Evolutionary conservation across 2,329 filamentous ascomycete species (phyloP), one percentile per base, ranked within the genome.

Genomic region (Rhynchosporium graminicola): DNA sequence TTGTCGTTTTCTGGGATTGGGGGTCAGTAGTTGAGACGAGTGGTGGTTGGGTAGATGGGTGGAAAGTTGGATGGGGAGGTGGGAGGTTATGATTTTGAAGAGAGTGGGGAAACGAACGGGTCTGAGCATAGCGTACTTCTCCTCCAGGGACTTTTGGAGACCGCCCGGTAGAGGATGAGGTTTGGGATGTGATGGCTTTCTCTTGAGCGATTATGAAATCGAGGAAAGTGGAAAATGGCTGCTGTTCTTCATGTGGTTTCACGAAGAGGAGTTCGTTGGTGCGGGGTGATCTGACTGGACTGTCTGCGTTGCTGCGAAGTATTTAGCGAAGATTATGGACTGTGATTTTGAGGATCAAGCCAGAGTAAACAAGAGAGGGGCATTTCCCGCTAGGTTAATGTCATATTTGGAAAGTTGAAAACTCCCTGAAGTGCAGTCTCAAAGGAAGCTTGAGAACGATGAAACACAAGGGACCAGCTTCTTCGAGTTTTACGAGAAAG

Each of bases 61-160:
- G 20, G 20, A 20, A 20, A 20, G 20, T 20, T 20, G 20, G 20
- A 20, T 20, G 20, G 20, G 20, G 20, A 20, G 20, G 20, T 20
- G 20, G 20, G 20, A 20, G 20, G 20, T 20, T 20, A 20, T 20
- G 20, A 20, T 20, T 20, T 20, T 20, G 36, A 36, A 51, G 28
- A 9, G 36, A 50, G 58, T 20, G 42, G 28, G 20, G 26, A 38
- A 15, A 75, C 83, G 73, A 76, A 88, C 86, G 90, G 43, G 89
- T 91, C 76, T 93, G 90, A 1, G 88, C 87, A 75, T 93, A 93
- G 70, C 86, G 80, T 52, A 90, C 81, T 70, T 87, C 83, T 7
- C 63, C 47, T 72, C 54, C 65, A 40, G 20, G 55, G 67, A 59
- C 38, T 10, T 47, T 9, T 43, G 7, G n/a, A 26, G 20, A 47